Evolutionary conservation across 1,284 basidiomycete genomes (phyloP).

Genomic region (Leucoagaricus sp.): DNA sequence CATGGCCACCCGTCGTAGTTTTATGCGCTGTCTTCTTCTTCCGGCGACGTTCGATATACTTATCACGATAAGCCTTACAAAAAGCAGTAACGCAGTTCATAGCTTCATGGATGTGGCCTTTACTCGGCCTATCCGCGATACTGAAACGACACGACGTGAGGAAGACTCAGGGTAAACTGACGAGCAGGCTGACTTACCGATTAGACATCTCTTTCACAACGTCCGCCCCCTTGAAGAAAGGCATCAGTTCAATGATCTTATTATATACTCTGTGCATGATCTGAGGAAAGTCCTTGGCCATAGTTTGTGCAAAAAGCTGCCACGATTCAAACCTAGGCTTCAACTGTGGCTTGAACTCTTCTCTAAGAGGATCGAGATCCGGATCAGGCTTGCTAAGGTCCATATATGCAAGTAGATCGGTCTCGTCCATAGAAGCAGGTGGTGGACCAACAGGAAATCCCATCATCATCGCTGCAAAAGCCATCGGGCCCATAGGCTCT

Average conservation of each 20-base stretch:
- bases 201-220: slow-evolving; percentile 54
- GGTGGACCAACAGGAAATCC: slow-evolving; percentile 45
- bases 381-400: slow-evolving; percentile 55
- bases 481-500: slow-evolving; percentile 48
- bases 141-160: slow-evolving; percentile 31
- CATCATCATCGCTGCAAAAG: slow-evolving; percentile 70
- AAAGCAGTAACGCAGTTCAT: slow-evolving; percentile 50
- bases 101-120: slow-evolving; percentile 50
- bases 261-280: slow-evolving; percentile 31
- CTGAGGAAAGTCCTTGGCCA: slow-evolving; percentile 28
- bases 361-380: slow-evolving; percentile 57
- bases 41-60: slow-evolving; percentile 18
- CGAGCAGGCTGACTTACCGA: slow-evolving; percentile 37
- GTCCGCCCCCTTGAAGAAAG: slow-evolving; percentile 51
- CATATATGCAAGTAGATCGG: slow-evolving; percentile 49
- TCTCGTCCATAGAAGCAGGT: slow-evolving; percentile 37
- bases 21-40: slow-evolving; percentile 16
- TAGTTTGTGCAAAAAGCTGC: slow-evolving; percentile 37
- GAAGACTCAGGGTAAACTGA: neutral
- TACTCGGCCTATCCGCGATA: slow-evolving; percentile 52
- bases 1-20: neutral
- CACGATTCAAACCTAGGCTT: slow-evolving; percentile 59
- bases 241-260: slow-evolving; percentile 51
- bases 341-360: slow-evolving; percentile 58
- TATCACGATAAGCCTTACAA: slow-evolving; percentile 50